These are phyloP conservation scores for Scedosporium dehoogii DNA, from an alignment of 2,329 filamentous ascomycete genomes.

Conservation along the genomic window DNA sequence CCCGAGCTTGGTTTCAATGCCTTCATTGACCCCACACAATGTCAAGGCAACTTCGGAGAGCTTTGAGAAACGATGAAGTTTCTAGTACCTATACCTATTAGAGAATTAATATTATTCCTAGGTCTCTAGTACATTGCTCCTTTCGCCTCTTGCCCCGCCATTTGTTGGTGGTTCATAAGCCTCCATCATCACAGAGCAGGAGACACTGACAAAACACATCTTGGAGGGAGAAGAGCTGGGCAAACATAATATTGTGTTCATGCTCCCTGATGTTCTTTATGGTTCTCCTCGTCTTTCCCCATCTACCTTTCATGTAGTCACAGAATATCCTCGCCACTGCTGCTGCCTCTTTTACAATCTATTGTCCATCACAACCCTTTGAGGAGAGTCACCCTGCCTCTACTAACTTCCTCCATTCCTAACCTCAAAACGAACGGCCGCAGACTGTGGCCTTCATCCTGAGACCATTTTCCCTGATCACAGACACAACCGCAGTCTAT, in stretches of 20 bases:
- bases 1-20: slow-evolving; percentile 9
- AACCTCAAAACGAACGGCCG: too few species aligned
- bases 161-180: not conserved
- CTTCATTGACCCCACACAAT: not conserved
- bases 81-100: not conserved
- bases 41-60: not conserved
- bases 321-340: not conserved
- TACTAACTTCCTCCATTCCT: too few species aligned
- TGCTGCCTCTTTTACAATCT: too few species aligned
- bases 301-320: not conserved
- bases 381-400: too few species aligned
- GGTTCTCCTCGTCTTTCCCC: not conserved
- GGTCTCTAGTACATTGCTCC: not conserved
- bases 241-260: not conserved
- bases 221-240: not conserved
- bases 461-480: not conserved
- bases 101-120: too few species aligned
- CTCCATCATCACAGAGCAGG: not conserved
- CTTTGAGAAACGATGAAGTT: not conserved
- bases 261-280: not conserved
- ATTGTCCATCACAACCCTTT: too few species aligned
- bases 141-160: not conserved
- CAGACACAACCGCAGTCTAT: not conserved
- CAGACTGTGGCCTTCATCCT: not conserved
- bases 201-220: not conserved